Conservation (phyloP, 805 yeast genomes). For the Pichia nakasei region DNA sequence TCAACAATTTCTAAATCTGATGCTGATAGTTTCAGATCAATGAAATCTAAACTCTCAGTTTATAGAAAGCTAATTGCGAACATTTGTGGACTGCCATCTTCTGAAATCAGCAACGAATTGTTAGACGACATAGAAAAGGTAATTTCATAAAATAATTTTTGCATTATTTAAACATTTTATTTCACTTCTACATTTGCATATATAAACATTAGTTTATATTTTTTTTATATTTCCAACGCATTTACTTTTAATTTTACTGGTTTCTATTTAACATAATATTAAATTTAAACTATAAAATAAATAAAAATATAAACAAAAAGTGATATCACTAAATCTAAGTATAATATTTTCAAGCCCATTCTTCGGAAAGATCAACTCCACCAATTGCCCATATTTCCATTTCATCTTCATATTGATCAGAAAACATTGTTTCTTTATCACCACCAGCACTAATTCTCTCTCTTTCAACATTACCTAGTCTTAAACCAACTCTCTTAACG, state of each 20-base stretch:
- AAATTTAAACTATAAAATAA: background rate
- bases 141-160: constrained; percentile 1
- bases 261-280: background rate
- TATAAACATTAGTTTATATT: no score
- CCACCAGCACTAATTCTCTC: constrained; percentile 88
- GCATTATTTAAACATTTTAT: background rate
- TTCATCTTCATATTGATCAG: constrained; percentile 83
- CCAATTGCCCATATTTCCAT: constrained; percentile 85
- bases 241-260: background rate
- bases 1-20: background rate
- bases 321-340: background rate
- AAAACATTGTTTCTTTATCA: constrained; percentile 73
- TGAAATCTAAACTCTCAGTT: constrained; percentile 36
- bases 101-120: constrained; percentile 68
- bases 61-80: constrained; percentile 67
- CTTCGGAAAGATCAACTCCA: constrained; percentile 40
- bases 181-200: background rate
- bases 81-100: constrained; percentile 68
- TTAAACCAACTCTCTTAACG: constrained; percentile 78
- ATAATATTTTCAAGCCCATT: constrained; percentile 7
- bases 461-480: constrained; percentile 80
- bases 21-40: constrained; percentile 5
- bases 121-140: constrained; percentile 63
- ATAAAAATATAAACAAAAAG: background rate
- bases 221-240: no score